Percentiles rank a stretch among this genome's conserved stretches.
Conservation (phyloP, 2,329 filamentous ascomycete species). For the Aureobasidium sp. region DNA sequence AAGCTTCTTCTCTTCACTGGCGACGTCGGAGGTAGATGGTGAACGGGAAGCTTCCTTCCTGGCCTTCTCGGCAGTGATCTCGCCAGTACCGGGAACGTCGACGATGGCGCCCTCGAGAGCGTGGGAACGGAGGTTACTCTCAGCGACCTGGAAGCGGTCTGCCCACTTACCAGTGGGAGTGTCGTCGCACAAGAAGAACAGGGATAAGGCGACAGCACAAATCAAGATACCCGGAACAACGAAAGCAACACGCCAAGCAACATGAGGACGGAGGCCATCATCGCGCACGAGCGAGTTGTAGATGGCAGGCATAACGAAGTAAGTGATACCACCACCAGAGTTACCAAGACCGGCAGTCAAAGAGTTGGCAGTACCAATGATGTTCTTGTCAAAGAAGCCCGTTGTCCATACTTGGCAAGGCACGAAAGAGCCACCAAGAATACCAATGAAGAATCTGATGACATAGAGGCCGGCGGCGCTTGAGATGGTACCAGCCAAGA, state of each 20-base stretch:
- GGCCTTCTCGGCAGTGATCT: slow-evolving; percentile 36
- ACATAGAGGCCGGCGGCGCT: slow-evolving; percentile 59
- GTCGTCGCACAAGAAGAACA: slow-evolving; percentile 69
- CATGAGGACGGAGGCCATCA: slow-evolving; percentile 53
- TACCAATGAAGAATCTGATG: slow-evolving; percentile 71
- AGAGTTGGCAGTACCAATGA: slow-evolving; percentile 82
- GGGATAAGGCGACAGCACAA: slow-evolving; percentile 53
- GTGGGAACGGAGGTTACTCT: slow-evolving; percentile 45
- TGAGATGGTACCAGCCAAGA: slow-evolving; percentile 68
- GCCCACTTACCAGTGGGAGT: slow-evolving; percentile 77
- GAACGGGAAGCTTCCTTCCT: slow-evolving; percentile 16
- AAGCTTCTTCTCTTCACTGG: slow-evolving; percentile 32
- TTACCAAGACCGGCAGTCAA: slow-evolving; percentile 81
- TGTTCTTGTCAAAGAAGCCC: slow-evolving; percentile 86
- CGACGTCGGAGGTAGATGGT: slow-evolving; percentile 22
- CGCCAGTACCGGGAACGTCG: slow-evolving; percentile 42
- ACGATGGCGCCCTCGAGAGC: slow-evolving; percentile 38
- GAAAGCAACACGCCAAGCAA: slow-evolving; percentile 79
- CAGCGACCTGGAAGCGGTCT: slow-evolving; percentile 54
- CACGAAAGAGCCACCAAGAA: slow-evolving; percentile 70
- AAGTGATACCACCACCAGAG: slow-evolving; percentile 80
- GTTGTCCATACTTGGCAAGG: slow-evolving; percentile 91
- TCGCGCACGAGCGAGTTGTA: slow-evolving; percentile 63
- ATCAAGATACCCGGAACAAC: slow-evolving; percentile 76
- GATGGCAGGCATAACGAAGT: slow-evolving; percentile 88